A percentile compares a stretch with the other conserved stretches of the same genome.
Conservation (phyloP, 179 eudicot species). For the Spergularia azorica region DNA sequence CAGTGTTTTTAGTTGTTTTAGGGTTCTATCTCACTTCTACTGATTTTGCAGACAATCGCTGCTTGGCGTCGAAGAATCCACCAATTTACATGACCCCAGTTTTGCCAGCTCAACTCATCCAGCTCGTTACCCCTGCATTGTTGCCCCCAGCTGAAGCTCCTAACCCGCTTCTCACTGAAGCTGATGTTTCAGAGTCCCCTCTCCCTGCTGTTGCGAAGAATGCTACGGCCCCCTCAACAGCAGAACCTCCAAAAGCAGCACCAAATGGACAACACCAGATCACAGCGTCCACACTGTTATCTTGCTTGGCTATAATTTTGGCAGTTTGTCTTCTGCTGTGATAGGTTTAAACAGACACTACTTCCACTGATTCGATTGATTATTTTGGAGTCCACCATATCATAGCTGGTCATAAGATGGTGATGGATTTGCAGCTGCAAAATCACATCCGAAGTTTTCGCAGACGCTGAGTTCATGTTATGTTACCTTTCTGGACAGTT, state of each 20-base stretch:
- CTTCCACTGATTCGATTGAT: conserved; percentile 26
- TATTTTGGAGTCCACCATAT: neutral
- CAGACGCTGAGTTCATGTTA: conserved; percentile 18
- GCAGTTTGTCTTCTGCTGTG: conserved; percentile 35
- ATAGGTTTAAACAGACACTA: conserved; percentile 12
- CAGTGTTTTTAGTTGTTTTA: neutral
- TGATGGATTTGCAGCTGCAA: conserved; percentile 9
- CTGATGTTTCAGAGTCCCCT: conserved; percentile 73
- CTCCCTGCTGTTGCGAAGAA: conserved; percentile 44
- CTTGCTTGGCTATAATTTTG: conserved; percentile 36
- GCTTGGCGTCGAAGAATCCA: conserved; percentile 39
- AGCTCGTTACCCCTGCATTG: conserved; percentile 8
- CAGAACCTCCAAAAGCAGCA: conserved; percentile 7
- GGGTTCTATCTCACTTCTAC: neutral
- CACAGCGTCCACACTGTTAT: conserved; percentile 25
- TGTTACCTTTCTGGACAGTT: neutral
- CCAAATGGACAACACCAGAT: conserved; percentile 44
- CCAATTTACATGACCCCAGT: conserved; percentile 51
- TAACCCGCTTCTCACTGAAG: conserved; percentile 46
- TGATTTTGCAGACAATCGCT: conserved; percentile 53
- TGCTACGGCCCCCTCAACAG: conserved; percentile 39
- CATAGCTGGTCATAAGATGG: conserved; percentile 14
- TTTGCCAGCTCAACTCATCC: conserved; percentile 41
- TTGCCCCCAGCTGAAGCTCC: conserved; percentile 79
- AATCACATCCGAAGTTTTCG: conserved; percentile 23